These are phyloP conservation scores for Rubroboletus satanas DNA, from an alignment of 768 basidiomycete species.

Conservation along the genomic window DNA sequence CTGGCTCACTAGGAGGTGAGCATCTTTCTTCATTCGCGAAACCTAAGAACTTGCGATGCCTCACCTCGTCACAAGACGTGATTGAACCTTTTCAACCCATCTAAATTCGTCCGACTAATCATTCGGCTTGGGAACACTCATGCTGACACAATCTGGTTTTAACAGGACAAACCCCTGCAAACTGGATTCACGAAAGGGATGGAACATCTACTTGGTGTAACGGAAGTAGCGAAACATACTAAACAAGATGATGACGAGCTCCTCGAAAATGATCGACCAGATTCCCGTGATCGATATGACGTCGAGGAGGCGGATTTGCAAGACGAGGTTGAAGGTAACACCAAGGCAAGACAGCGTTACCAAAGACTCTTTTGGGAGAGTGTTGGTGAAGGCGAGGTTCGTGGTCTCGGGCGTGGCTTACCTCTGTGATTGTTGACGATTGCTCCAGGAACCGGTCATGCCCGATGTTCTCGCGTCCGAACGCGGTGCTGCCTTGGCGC, in stretches of 20 bases:
- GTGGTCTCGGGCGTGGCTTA: slow-evolving; percentile 14
- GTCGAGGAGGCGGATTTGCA: slow-evolving; percentile 59
- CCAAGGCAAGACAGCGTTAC: slow-evolving; percentile 58
- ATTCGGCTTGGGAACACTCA: background rate
- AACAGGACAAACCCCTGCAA: slow-evolving; percentile 64
- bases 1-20: slow-evolving; percentile 40
- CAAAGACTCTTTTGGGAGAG: slow-evolving; percentile 79
- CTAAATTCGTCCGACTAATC: slow-evolving; percentile 37
- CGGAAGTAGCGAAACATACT: slow-evolving; percentile 17
- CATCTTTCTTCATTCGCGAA: slow-evolving; percentile 59
- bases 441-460: slow-evolving; percentile 56
- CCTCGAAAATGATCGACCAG: slow-evolving; percentile 4
- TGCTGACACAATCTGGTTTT: slow-evolving; percentile 1
- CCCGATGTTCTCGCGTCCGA: slow-evolving; percentile 52
- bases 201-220: slow-evolving; percentile 73
- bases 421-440: background rate
- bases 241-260: slow-evolving; percentile 1
- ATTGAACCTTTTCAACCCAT: slow-evolving; percentile 72
- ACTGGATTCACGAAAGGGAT: slow-evolving; percentile 77
- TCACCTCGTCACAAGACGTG: slow-evolving; percentile 57
- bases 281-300: slow-evolving; percentile 37
- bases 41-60: slow-evolving; percentile 54
- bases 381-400: slow-evolving; percentile 64
- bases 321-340: slow-evolving; percentile 52
- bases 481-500: slow-evolving; percentile 37